phyloP scores from a whole-genome alignment of 2,329 filamentous ascomycete species.

The Dactylellina cionopaga region DNA sequence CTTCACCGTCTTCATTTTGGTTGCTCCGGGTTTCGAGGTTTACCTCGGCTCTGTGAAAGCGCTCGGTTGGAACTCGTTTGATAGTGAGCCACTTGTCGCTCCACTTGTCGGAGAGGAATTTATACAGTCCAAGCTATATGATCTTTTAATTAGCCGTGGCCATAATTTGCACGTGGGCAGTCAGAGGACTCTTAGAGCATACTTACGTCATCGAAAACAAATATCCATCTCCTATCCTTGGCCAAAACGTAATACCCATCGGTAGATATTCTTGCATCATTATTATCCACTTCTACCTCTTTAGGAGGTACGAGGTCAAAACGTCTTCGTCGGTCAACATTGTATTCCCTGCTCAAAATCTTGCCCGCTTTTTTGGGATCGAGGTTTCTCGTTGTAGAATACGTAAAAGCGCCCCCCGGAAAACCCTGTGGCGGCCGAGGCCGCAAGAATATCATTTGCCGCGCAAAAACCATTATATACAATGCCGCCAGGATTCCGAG shows the following conservation, averaged over 20 bases:
- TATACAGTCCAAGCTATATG: not conserved
- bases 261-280: not conserved
- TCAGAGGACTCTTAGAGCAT: not conserved
- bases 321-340: not conserved
- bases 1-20: too few species aligned
- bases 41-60: too few species aligned
- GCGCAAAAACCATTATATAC: conserved; percentile 2
- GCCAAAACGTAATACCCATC: conserved; percentile 8
- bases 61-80: not conserved
- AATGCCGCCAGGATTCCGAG: conserved; percentile 6
- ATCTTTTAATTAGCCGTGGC: not conserved
- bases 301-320: too few species aligned
- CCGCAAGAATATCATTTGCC: conserved; percentile 1
- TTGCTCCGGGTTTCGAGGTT: too few species aligned
- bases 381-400: not conserved
- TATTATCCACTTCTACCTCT: not conserved
- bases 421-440: not conserved
- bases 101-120: not conserved
- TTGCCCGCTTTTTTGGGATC: not conserved
- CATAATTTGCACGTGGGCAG: too few species aligned
- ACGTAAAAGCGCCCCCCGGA: not conserved
- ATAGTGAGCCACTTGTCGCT: not conserved
- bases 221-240: conserved; percentile 18
- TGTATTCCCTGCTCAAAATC: not conserved
- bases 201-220: conserved; percentile 17